phyloP scores from a whole-genome alignment of 2,329 filamentous ascomycete genomes.

The Huntiella decipiens region DNA sequence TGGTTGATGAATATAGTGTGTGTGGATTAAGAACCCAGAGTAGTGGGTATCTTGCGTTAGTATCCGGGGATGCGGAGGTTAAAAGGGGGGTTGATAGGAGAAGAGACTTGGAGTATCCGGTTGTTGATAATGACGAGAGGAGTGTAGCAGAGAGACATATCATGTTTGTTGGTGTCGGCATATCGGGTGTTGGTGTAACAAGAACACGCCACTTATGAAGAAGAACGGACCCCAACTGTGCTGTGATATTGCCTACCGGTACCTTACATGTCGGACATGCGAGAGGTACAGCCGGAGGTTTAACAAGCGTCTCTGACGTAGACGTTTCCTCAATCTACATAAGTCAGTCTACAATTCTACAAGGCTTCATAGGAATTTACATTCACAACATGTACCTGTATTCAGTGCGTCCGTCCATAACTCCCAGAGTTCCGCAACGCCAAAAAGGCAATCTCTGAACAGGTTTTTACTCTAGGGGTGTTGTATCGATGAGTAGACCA shows the following conservation, averaged over 20 bases:
- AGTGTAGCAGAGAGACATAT: slow-evolving; percentile 36
- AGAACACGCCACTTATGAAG: slow-evolving; percentile 39
- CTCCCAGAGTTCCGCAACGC: too few species aligned
- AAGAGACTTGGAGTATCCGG: slow-evolving; percentile 37
- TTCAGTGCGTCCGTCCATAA: too few species aligned
- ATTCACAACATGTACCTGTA: too few species aligned
- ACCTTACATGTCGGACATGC: slow-evolving; percentile 27
- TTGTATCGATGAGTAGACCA: slow-evolving; percentile 51
- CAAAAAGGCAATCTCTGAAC: too few species aligned
- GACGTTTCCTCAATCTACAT: too few species aligned
- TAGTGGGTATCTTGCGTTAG: slow-evolving; percentile 18
- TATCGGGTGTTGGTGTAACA: slow-evolving; percentile 18
- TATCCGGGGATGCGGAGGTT: background rate
- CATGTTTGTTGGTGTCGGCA: slow-evolving; percentile 21
- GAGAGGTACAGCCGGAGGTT: slow-evolving; percentile 14
- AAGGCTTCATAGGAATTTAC: too few species aligned
- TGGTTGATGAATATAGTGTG: slow-evolving; percentile 30
- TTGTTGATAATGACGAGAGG: slow-evolving; percentile 33
- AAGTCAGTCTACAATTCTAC: too few species aligned
- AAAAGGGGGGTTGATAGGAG: slow-evolving; percentile 21
- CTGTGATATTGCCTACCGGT: slow-evolving; percentile 29
- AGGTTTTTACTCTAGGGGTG: slow-evolving; percentile 36
- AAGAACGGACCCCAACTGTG: slow-evolving; percentile 26
- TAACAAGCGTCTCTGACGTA: background rate
- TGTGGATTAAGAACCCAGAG: slow-evolving; percentile 39